Percentiles rank a stretch among this genome's conserved stretches.
Conservation (phyloP, 306 rosid species). For the Dalbergia cultrata region DNA sequence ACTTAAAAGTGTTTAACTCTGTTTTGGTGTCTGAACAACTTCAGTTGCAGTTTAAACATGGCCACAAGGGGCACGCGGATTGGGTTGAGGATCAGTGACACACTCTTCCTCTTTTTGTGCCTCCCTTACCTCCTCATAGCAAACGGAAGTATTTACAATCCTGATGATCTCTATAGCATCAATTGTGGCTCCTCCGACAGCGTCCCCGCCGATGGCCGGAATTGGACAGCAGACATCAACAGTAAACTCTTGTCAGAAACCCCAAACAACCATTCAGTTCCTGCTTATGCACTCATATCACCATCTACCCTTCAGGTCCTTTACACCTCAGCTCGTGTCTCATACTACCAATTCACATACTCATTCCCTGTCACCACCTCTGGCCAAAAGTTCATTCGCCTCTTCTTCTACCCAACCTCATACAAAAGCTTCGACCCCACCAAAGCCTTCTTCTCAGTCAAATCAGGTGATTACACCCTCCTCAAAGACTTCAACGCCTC, state of each 20-base stretch:
- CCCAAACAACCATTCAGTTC: too few relatives aligned
- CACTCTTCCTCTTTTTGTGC: neutral
- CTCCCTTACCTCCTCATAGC: neutral
- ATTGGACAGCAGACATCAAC: conserved; percentile 17
- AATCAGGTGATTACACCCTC: conserved; percentile 32
- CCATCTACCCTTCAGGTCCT: neutral
- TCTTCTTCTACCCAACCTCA: conserved; percentile 35
- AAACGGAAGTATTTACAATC: neutral
- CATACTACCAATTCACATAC: conserved; percentile 54
- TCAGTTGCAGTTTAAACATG: too few relatives aligned
- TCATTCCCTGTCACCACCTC: conserved; percentile 22
- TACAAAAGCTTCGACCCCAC: conserved; percentile 17
- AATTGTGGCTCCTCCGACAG: neutral
- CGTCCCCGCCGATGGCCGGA: neutral
- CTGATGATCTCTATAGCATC: neutral
- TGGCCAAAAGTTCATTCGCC: conserved; percentile 45
- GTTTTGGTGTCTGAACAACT: too few relatives aligned
- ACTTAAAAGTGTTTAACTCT: too few relatives aligned
- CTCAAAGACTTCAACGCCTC: conserved; percentile 49
- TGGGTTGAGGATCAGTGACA: too few relatives aligned
- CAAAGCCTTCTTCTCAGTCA: conserved; percentile 47
- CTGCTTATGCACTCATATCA: too few relatives aligned
- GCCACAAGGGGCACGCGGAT: too few relatives aligned
- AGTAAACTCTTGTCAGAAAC: neutral
- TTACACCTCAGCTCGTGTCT: conserved; percentile 32